Evolutionary conservation across 768 basidiomycete species (phyloP).

Genomic region (Termitomyces sp.): DNA sequence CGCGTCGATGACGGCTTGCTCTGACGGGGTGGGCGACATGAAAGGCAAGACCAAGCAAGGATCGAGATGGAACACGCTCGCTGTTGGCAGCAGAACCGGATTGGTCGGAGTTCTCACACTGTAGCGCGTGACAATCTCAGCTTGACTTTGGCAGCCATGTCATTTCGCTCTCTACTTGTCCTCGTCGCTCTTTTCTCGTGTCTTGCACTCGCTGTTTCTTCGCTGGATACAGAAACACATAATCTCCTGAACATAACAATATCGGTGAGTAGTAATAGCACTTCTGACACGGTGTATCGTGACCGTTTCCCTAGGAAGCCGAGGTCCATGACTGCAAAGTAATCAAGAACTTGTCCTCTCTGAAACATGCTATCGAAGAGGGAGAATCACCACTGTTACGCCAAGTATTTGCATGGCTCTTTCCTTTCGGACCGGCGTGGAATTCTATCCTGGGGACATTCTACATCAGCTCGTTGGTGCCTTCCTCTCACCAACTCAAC

Average conservation of each 20-base stretch:
- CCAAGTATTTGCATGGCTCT: slow-evolving; percentile 75
- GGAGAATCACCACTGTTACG: slow-evolving; percentile 75
- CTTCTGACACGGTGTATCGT: neutral
- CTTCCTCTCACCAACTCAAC: neutral
- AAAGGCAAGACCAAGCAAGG: neutral
- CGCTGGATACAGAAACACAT: neutral
- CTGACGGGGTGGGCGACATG: slow-evolving; percentile 54
- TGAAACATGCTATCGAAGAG: slow-evolving; percentile 63
- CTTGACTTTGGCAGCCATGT: slow-evolving; percentile 22
- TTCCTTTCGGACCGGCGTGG: slow-evolving; percentile 90
- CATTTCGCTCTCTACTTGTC: slow-evolving; percentile 27
- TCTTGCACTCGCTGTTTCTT: slow-evolving; percentile 15
- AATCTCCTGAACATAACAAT: slow-evolving; percentile 11
- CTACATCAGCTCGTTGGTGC: slow-evolving; percentile 91
- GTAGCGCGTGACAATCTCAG: neutral
- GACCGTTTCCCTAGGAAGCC: slow-evolving; percentile 29
- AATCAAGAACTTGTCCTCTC: slow-evolving; percentile 46
- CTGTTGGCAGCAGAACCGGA: neutral
- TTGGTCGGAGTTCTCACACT: slow-evolving; percentile 2
- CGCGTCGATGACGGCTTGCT: slow-evolving; percentile 49
- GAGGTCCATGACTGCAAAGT: slow-evolving; percentile 41
- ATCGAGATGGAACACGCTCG: too few species aligned
- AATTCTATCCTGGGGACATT: slow-evolving; percentile 90
- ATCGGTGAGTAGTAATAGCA: slow-evolving; percentile 14
- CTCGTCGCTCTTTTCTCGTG: slow-evolving; percentile 45